Evolutionary conservation across 169 alveolate genomes (phyloP).

Genomic region (Cryptosporidium tyzzeri): DNA sequence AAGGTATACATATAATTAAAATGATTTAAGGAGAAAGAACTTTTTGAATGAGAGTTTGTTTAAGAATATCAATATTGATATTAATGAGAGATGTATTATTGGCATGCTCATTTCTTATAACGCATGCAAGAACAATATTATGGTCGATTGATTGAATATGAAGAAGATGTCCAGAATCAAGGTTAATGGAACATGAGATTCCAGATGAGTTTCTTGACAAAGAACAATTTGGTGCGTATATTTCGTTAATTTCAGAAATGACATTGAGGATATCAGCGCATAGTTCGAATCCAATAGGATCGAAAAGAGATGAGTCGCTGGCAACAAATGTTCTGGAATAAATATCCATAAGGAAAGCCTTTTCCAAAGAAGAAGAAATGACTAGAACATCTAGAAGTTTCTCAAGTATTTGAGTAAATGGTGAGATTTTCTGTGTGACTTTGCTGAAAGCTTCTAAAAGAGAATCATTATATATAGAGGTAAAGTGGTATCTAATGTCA

Average conservation of each 20-base stretch:
- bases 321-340: constrained; percentile 69
- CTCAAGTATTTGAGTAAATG: constrained; percentile 57
- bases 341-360: constrained; percentile 62
- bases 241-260: constrained; percentile 58
- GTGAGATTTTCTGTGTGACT: constrained; percentile 58
- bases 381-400: constrained; percentile 56
- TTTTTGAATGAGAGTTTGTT: constrained; percentile 18
- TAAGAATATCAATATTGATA: constrained; percentile 54
- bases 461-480: constrained; percentile 67
- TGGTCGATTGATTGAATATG: constrained; percentile 22
- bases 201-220: constrained; percentile 12
- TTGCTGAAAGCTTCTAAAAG: constrained; percentile 61
- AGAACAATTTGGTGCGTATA: constrained; percentile 25
- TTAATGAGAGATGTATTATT: constrained; percentile 24
- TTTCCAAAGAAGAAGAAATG: constrained; percentile 51
- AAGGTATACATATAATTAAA: background rate
- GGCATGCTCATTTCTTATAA: constrained; percentile 42
- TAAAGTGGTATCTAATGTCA: constrained; percentile 65
- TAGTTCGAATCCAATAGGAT: constrained; percentile 66
- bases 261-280: constrained; percentile 68
- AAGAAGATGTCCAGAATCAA: constrained; percentile 62
- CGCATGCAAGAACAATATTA: constrained; percentile 55
- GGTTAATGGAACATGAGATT: constrained; percentile 32
- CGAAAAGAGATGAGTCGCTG: constrained; percentile 64
- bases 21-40: background rate